Percentiles rank a stretch among this genome's conserved stretches.
phyloP scores from a whole-genome alignment of 768 basidiomycete species.

The Candolleomyces eurysporus region DNA sequence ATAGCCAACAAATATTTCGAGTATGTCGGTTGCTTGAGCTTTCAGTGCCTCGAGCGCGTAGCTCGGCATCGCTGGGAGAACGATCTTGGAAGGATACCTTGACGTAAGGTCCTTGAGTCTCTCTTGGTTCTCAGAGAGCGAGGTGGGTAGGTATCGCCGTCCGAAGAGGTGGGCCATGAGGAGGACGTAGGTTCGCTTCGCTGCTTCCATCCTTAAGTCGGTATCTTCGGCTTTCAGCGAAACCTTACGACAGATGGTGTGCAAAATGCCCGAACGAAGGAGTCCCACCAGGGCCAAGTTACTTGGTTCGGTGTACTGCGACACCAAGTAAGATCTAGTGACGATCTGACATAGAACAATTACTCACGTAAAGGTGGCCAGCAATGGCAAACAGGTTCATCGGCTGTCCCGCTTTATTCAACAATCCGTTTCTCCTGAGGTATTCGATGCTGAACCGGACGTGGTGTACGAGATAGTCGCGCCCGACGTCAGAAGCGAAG shows the following conservation, averaged over 20 bases:
- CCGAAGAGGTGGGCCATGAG: conserved; percentile 68
- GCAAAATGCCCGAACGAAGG: conserved; percentile 56
- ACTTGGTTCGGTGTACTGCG: conserved; percentile 61
- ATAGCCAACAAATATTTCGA: conserved; percentile 55
- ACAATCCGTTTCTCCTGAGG: conserved; percentile 53
- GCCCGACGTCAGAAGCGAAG: conserved; percentile 53
- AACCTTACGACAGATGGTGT: conserved; percentile 43
- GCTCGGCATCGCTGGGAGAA: conserved; percentile 49
- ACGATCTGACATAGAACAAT: not conserved
- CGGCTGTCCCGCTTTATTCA: conserved; percentile 53
- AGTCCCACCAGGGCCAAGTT: conserved; percentile 65
- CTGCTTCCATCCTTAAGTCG: conserved; percentile 33
- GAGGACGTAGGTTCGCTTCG: conserved; percentile 49
- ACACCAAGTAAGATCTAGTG: not conserved
- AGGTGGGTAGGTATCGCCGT: conserved; percentile 49
- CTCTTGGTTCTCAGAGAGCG: conserved; percentile 38
- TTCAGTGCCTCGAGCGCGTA: conserved; percentile 39
- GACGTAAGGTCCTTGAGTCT: conserved; percentile 29
- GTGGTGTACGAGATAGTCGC: conserved; percentile 60
- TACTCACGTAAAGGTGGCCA: conserved; percentile 48
- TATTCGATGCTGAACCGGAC: conserved; percentile 72
- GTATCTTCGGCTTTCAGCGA: conserved; percentile 1
- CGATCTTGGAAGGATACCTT: conserved; percentile 54
- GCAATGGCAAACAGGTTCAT: conserved; percentile 56
- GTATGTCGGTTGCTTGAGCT: conserved; percentile 47